Evolutionary conservation across 179 eudicot genomes (phyloP), one percentile per base, ranked within the genome.

Genomic region (Gypsophila paniculata): DNA sequence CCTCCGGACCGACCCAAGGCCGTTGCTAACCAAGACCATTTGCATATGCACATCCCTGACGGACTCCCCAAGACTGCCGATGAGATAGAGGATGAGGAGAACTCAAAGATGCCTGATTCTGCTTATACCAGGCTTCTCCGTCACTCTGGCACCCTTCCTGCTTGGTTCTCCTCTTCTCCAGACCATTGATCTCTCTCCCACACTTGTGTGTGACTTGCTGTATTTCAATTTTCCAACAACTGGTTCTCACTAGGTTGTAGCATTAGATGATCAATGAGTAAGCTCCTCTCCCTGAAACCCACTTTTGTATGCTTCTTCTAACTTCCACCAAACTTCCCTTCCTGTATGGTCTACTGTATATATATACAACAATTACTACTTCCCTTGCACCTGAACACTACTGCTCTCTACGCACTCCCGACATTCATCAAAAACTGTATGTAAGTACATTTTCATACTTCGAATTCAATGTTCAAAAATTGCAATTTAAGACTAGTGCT

Each of bases 31-130:
- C n/a, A 23, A 48, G 51, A 23, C n/a, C n/a, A n/a, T n/a, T n/a
- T n/a, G 1, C 79, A 29, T 32, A 59, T 9, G 36, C 96, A 87
- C 12, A 75, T 91, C 46, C 98, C 98, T 0, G 97, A 89, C 38
- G 96, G 97, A 12, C 66, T 93, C 79, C 97, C 98, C 0, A 89
- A 79, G 79, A 76, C 93, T 0, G 59, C 63, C 29, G 84, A 84
- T 71, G 91, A 93, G 78, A 58, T 93, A 5, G 89, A 87, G 68
- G 98, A 91, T 70, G 97, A 91, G 46, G 98, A 91, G 82, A 75
- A 79, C 29, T 83, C 62, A 0, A 86, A 69, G 68, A 87, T 91
- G 97, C 91, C 90, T 0, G 97, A 91, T 72, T 91, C 98, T 0
- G 79, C 91, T 5, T 88, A 72, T 74, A 89, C 91, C 4, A 80